Evolutionary conservation across 257 asterid genomes (phyloP).

Genomic region (Thymus quinquecostatus): DNA sequence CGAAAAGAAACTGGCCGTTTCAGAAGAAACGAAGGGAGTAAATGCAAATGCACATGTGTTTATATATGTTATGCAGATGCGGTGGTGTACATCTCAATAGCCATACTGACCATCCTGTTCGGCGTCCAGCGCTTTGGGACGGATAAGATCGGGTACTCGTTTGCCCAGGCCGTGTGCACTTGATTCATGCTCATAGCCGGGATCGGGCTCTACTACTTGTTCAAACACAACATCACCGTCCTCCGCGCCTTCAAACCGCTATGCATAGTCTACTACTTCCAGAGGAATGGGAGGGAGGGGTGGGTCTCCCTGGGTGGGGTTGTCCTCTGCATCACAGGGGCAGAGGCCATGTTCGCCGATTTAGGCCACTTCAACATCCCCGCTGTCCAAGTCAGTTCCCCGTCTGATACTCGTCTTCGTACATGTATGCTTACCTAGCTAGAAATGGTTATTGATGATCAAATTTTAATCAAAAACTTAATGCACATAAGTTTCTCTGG

Average conservation of each 20-base stretch:
- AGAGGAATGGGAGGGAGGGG: constrained; percentile 54
- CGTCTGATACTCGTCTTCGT: too few species aligned
- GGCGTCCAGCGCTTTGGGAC: constrained; percentile 70
- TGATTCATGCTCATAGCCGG: constrained; percentile 59
- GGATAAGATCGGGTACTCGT: constrained; percentile 68
- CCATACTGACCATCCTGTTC: constrained; percentile 54
- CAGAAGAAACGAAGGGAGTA: too few species aligned
- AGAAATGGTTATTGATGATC: too few species aligned
- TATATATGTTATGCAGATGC: constrained; percentile 40
- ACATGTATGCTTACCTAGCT: background rate
- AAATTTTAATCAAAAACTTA: too few species aligned
- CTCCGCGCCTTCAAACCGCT: constrained; percentile 61
- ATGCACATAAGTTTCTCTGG: constrained; percentile 65
- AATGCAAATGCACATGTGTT: too few species aligned
- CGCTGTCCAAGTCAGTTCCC: constrained; percentile 55
- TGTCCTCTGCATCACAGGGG: constrained; percentile 71
- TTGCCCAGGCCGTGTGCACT: constrained; percentile 59
- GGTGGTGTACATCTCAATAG: constrained; percentile 50
- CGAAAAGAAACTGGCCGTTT: too few species aligned
- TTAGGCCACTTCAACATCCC: constrained; percentile 71
- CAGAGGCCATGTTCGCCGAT: constrained; percentile 92
- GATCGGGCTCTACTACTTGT: constrained; percentile 61
- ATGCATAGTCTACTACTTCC: constrained; percentile 61
- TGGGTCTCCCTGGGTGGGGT: constrained; percentile 81
- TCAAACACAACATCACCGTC: constrained; percentile 45